These are phyloP conservation scores for Raphanus raphanistrum DNA, from an alignment of 345 rosid species.

Conservation along the genomic window DNA sequence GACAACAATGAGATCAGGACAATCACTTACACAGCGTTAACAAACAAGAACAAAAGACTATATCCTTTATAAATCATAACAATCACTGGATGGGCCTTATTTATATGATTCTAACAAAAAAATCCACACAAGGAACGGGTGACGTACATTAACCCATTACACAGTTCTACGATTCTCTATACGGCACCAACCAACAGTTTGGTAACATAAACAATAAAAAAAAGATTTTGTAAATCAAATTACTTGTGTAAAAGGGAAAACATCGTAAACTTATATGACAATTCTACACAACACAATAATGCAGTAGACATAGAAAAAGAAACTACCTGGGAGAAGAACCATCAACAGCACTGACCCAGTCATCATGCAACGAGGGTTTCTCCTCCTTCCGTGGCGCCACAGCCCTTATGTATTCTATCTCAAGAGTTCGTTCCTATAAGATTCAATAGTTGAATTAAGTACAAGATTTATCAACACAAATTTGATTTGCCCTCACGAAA, in stretches of 20 bases:
- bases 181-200: neutral
- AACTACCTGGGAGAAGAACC: slow-evolving; percentile 72
- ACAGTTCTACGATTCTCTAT: neutral
- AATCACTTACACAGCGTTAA: neutral
- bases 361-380: slow-evolving; percentile 84
- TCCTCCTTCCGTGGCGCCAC: slow-evolving; percentile 84
- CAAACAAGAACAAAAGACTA: neutral
- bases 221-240: neutral
- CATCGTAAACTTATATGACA: neutral
- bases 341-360: slow-evolving; percentile 95
- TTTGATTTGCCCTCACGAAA: no score
- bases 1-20: slow-evolving; percentile 21
- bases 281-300: neutral
- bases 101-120: neutral
- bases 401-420: slow-evolving; percentile 88
- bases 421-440: slow-evolving; percentile 80
- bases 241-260: neutral
- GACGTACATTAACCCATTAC: neutral
- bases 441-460: neutral
- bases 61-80: neutral
- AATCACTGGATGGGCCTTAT: neutral
- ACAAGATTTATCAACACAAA: neutral
- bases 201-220: neutral
- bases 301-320: neutral
- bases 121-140: neutral